These are phyloP conservation scores for Arachnopeziza araneosa DNA, from an alignment of 2,329 filamentous ascomycete species.

Conservation along the genomic window DNA sequence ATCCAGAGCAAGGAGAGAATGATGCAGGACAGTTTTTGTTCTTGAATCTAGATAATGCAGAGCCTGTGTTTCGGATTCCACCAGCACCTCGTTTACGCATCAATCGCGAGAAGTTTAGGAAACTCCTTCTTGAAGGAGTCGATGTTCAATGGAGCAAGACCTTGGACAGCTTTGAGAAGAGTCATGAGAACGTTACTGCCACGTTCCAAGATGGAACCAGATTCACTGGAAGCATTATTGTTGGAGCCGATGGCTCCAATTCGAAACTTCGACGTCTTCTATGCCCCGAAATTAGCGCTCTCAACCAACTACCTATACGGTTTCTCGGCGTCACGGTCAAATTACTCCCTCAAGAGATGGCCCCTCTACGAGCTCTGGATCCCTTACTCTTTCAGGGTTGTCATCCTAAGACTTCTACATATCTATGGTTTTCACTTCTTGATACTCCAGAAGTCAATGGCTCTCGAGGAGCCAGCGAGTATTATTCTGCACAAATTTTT, in stretches of 20 bases:
- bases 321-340: no score
- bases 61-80: constrained; percentile 40
- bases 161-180: no score
- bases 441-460: constrained; percentile 17
- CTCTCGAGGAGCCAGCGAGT: constrained; percentile 8
- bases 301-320: no score
- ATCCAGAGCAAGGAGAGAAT: constrained; percentile 42
- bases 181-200: no score
- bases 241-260: no score
- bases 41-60: constrained; percentile 48
- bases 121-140: constrained; percentile 41
- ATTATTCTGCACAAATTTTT: constrained; percentile 28
- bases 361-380: constrained; percentile 41
- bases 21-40: constrained; percentile 48
- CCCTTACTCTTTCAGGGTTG: constrained; percentile 50
- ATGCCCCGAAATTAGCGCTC: no score
- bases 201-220: no score
- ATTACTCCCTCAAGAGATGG: constrained; percentile 28
- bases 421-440: constrained; percentile 40
- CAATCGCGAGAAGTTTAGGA: constrained; percentile 40
- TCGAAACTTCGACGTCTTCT: no score
- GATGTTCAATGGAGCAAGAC: constrained; percentile 28
- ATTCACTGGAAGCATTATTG: no score
- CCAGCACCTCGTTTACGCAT: constrained; percentile 43
- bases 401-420: constrained; percentile 45